Base-by-base conservation (phyloP, 768 basidiomycete species). In the Pleurotus tuber-regium region DNA sequence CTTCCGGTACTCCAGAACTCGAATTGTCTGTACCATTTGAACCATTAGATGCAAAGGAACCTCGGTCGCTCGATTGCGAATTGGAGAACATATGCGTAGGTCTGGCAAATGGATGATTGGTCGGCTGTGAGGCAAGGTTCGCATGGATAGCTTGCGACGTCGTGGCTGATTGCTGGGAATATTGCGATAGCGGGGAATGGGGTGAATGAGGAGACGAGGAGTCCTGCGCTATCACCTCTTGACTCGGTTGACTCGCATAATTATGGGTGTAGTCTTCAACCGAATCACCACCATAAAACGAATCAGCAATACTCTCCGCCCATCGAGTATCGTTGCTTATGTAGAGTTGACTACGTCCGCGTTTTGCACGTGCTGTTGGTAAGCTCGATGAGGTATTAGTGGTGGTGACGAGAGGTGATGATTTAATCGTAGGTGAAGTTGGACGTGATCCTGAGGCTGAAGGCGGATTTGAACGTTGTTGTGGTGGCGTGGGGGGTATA, bases 321-420 rank as follows among this genome's bases (percentile, higher is more conserved):
- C 46, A 47, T 7, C 46, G 46, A 21, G 46, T 47, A 21, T 47
- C 46, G 18, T 47, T 47, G 25, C 46, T 47, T 11, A 47, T 47
- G 23, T 47, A 47, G 9, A 47, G 14, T 21, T 47, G 46, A 23
- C 46, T 47, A 10, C 46, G 28, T 2, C 46, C 46, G n/a, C 46
- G 29, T 24, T 47, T 47, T 4, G 46, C 28, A 4, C 46, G 46
- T 12, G 31, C 14, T n/a, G 31, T 31, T 33, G 46, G 46, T 0
- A 47, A 21, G 2, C n/a, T 47, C 11, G 30, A 26, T 5, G 30
- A 23, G 9, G 41, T 25, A 21, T 10, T 23, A 11, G 29, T 35
- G 6, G 46, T n/a, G 12, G 12, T 19, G 12, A 36, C 19, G 2
- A 36, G 35, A n/a, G 25, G 29, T 28, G 43, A 10, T n/a, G 43